Conservation (phyloP, 108 stramenopile species). For the Mayamaea pseudoterrestris region DNA sequence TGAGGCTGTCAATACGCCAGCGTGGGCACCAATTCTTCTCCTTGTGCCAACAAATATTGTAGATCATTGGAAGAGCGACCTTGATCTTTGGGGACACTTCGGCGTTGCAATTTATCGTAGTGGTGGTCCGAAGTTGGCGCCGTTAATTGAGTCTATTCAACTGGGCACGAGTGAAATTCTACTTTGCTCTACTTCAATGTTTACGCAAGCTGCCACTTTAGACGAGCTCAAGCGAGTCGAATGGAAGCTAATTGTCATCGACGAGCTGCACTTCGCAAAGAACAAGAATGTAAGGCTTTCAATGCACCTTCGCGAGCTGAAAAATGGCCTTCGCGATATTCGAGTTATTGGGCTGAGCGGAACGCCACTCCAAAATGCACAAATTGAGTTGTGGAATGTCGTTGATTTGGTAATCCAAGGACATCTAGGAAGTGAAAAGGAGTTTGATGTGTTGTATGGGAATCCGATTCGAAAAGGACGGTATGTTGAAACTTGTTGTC, state of each 20-base stretch:
- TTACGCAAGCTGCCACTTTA: slow-evolving; percentile 14
- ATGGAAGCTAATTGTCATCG: slow-evolving; percentile 75
- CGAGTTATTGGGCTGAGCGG: slow-evolving; percentile 43
- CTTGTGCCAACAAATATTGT: slow-evolving; percentile 63
- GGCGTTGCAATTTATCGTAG: slow-evolving; percentile 33
- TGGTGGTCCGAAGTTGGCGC: slow-evolving; percentile 15
- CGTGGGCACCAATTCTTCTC: slow-evolving; percentile 57
- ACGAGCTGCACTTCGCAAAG: slow-evolving; percentile 79
- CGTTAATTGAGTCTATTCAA: slow-evolving; percentile 28
- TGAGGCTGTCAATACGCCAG: neutral
- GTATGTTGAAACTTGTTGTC: slow-evolving; percentile 13
- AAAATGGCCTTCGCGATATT: slow-evolving; percentile 6
- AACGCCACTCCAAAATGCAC: slow-evolving; percentile 60
- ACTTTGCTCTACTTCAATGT: slow-evolving; percentile 39
- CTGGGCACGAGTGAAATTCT: slow-evolving; percentile 57
- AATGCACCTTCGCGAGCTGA: slow-evolving; percentile 21
- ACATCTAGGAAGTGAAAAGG: slow-evolving; percentile 40
- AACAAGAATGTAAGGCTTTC: slow-evolving; percentile 11
- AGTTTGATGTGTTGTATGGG: slow-evolving; percentile 31
- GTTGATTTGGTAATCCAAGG: slow-evolving; percentile 60
- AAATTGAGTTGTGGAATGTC: slow-evolving; percentile 60
- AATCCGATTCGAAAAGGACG: slow-evolving; percentile 53
- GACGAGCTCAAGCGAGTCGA: slow-evolving; percentile 17
- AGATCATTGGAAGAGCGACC: slow-evolving; percentile 59
- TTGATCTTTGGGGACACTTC: slow-evolving; percentile 69